phyloP scores from a whole-genome alignment of 2,329 filamentous ascomycete genomes.

The Colletotrichum cordylinicola region DNA sequence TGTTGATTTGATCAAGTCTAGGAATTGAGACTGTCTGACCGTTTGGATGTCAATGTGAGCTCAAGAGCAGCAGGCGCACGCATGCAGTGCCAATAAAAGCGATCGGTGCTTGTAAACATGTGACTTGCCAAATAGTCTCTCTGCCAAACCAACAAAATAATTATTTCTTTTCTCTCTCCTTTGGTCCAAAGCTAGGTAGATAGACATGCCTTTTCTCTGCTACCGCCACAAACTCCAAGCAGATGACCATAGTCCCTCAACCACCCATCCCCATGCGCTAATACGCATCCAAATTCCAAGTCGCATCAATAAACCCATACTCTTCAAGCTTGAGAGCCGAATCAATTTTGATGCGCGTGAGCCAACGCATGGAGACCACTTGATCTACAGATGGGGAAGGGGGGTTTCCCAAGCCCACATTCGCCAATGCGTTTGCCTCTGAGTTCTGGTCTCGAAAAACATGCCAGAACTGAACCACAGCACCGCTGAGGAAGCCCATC shows the following conservation, averaged over 20 bases:
- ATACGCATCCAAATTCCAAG: too few species aligned
- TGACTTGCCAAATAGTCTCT: not conserved
- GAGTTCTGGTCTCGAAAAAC: not conserved
- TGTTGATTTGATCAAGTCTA: not conserved
- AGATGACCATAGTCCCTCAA: not conserved
- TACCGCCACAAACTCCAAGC: not conserved
- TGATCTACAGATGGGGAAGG: accelerated
- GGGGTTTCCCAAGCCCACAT: not conserved
- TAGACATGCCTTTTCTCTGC: not conserved
- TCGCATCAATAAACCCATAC: too few species aligned
- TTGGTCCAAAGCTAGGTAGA: not conserved
- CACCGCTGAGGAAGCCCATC: too few species aligned
- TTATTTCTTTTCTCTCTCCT: not conserved
- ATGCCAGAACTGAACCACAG: not conserved
- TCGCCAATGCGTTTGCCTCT: not conserved
- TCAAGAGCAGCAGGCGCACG: not conserved
- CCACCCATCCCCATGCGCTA: too few species aligned
- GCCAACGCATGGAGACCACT: accelerated
- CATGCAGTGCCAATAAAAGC: not conserved
- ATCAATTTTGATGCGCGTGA: not conserved
- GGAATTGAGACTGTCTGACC: not conserved
- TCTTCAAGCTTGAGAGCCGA: not conserved
- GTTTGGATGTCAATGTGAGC: accelerated
- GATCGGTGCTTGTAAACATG: not conserved
- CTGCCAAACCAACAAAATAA: not conserved